Conservation (phyloP, 2,329 filamentous ascomycete genomes). For the Diaporthe aspalathi region DNA sequence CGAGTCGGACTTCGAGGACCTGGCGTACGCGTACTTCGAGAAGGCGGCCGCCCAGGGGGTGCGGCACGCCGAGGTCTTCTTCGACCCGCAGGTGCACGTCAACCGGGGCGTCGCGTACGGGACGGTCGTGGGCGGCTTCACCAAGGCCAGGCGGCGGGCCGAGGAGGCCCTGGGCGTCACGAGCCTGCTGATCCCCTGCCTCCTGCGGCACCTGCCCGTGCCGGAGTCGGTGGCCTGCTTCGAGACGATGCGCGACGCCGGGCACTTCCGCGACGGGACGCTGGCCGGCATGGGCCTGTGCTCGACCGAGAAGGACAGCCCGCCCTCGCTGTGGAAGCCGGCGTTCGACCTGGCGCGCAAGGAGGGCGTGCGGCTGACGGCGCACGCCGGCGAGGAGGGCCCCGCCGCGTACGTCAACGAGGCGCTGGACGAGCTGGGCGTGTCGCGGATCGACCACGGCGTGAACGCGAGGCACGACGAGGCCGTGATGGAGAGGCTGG, state of each 20-base stretch:
- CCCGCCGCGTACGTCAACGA: constrained; percentile 73
- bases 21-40: constrained; percentile 78
- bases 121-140: constrained; percentile 73
- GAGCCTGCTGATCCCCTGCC: constrained; percentile 76
- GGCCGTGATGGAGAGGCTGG: constrained; percentile 68
- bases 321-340: constrained; percentile 67
- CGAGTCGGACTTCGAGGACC: constrained; percentile 75
- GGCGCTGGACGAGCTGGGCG: constrained; percentile 71
- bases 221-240: constrained; percentile 64
- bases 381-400: constrained; percentile 82
- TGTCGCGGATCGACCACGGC: constrained; percentile 80
- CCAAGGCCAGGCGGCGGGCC: constrained; percentile 69
- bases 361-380: constrained; percentile 71
- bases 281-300: constrained; percentile 47
- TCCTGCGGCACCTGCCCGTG: constrained; percentile 76
- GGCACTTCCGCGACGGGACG: constrained; percentile 56
- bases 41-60: constrained; percentile 74
- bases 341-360: constrained; percentile 67
- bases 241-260: constrained; percentile 52
- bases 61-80: constrained; percentile 81
- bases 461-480: constrained; percentile 72
- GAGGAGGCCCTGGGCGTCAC: constrained; percentile 72
- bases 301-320: constrained; percentile 50
- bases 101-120: constrained; percentile 71
- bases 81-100: constrained; percentile 82